Base-by-base conservation (phyloP, 169 alveolate species). In the Eimeria necatrix region DNA sequence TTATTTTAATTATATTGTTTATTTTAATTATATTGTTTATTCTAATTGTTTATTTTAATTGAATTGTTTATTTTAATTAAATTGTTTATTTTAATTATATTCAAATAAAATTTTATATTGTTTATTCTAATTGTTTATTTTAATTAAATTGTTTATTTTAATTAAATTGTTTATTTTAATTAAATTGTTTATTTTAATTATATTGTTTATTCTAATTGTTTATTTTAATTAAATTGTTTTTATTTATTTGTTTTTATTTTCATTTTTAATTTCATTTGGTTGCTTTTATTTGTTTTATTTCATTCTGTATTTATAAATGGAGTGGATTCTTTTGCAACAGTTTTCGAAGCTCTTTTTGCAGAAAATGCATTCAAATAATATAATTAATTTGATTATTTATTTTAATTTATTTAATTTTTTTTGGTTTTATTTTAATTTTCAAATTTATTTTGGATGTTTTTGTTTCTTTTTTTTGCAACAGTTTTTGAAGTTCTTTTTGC, bases 301-400 rank as follows among this genome's bases (percentile, higher is more conserved):
- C 2, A 56, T 18, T 56, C 0, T 56, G 0, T 14, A 56, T 56
- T 56, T 14, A 2, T 56, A 12, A 61, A 86, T 95, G 93, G 74
- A 46, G 96, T 93, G 16, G 97, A 93, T 46, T 91, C 95, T 48
- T 93, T 95, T 10, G 94, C 94, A 4, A 32, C 73, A 6, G 94
- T 95, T 32, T 95, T 95, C 53, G 94, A 94, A 7, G 52, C 24
- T 26, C 94, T 93, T 53, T 95, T 95, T 59, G 89, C 95, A 1
- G 96, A 95, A 48, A 95, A 95, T 56, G 96, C 85, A 53, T 61
- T 14, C 2, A 73, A 41, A 1, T 41, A 14, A 46, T 1, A 1
- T 32, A 73, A 73, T 51, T 49, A 51, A 78, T 20, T n/a, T n/a
- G 4, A 51, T 12, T 3, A 14, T 3, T 51, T 78, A 78, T 1